Conservation (phyloP, 495 filamentous ascomycete genomes). For the Achaetomiella virescens region DNA sequence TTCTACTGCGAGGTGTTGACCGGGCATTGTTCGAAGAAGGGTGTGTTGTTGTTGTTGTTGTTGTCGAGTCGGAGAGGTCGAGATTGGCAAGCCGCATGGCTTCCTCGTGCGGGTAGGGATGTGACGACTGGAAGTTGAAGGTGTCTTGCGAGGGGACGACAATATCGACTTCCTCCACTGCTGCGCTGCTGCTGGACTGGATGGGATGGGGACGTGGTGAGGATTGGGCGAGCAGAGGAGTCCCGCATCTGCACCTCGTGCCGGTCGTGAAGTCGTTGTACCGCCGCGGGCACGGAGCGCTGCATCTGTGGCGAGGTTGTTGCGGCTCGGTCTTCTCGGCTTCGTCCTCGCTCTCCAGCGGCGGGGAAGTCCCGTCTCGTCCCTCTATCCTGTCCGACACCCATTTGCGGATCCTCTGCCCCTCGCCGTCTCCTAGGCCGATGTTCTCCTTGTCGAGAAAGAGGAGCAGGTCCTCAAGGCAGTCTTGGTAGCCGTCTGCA, state of each 20-base stretch:
- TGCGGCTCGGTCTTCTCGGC: constrained; percentile 44
- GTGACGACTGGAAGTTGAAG: constrained; percentile 69
- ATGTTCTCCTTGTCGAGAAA: constrained; percentile 80
- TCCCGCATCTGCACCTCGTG: constrained; percentile 44
- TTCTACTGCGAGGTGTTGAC: constrained; percentile 44
- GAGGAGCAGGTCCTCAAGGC: constrained; percentile 76
- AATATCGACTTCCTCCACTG: constrained; percentile 28
- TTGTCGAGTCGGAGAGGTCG: constrained; percentile 41
- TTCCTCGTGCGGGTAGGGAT: constrained; percentile 62
- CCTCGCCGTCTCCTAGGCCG: constrained; percentile 71
- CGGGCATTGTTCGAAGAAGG: constrained; percentile 2
- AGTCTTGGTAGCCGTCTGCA: constrained; percentile 83
- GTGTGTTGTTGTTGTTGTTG: constrained; percentile 12
- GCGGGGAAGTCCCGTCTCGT: constrained; percentile 37
- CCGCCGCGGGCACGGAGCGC: constrained; percentile 43
- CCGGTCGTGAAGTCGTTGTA: constrained; percentile 30
- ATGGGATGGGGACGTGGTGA: constrained; percentile 12
- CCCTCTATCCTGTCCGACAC: constrained; percentile 71
- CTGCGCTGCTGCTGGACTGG: constrained; percentile 25
- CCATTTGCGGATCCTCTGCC: constrained; percentile 77
- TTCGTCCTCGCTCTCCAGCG: constrained; percentile 72
- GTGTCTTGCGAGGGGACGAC: constrained; percentile 38
- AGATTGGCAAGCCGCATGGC: constrained; percentile 54
- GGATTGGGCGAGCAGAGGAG: constrained; percentile 23
- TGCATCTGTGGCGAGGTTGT: constrained; percentile 56